These are phyloP conservation scores for Leonotis leonurus DNA, from an alignment of 257 asterid genomes.

Conservation along the genomic window DNA sequence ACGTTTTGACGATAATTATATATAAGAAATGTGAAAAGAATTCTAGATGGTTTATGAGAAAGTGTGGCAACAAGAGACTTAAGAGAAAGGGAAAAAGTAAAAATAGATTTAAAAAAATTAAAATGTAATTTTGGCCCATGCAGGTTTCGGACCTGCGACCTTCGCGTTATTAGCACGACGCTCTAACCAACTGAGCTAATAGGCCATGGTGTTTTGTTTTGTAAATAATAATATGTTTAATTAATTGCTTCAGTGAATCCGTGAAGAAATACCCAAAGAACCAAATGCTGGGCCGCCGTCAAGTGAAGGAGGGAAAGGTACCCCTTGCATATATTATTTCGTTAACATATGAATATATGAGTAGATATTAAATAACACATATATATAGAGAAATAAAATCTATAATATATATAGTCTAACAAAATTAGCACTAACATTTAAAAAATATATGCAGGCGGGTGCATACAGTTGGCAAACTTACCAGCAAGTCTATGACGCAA, in stretches of 20 bases:
- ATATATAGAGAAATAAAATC: too few relatives aligned
- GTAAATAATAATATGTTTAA: too few relatives aligned
- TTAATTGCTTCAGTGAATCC: conserved; percentile 30
- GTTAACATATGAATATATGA: too few relatives aligned
- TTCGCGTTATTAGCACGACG: conserved; percentile 75
- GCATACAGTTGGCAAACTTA: conserved; percentile 62
- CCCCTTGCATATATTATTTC: background rate
- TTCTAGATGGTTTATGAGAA: too few relatives aligned
- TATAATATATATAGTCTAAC: background rate
- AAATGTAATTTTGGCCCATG: conserved; percentile 36
- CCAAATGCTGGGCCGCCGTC: conserved; percentile 69
- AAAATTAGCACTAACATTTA: background rate
- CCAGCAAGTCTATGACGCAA: conserved; percentile 41
- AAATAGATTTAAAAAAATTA: background rate
- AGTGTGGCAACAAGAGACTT: too few relatives aligned
- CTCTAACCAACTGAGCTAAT: conserved; percentile 76
- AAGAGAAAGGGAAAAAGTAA: too few relatives aligned
- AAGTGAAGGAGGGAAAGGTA: conserved; percentile 58
- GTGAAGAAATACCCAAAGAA: conserved; percentile 34
- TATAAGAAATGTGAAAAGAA: background rate
- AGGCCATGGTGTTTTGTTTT: conserved; percentile 29
- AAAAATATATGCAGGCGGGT: conserved; percentile 46
- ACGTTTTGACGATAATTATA: background rate
- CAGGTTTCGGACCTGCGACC: conserved; percentile 70
- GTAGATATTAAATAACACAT: too few relatives aligned